phyloP scores from a whole-genome alignment of 345 rosid species.

The Lepidium africanum region DNA sequence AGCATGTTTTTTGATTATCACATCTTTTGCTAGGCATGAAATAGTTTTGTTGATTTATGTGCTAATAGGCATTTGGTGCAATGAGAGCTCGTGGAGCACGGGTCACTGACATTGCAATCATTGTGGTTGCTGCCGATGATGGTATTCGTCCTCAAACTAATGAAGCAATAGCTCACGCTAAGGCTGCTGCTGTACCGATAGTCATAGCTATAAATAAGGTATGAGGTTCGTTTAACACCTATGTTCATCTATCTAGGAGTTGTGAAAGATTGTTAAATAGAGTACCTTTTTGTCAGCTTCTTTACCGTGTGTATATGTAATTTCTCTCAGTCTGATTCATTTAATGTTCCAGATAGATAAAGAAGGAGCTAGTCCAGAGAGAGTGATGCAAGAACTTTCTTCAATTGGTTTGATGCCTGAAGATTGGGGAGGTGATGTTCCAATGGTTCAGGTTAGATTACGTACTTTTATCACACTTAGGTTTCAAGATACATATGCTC shows the following conservation, averaged over 20 bases:
- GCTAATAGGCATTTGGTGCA: slow-evolving; percentile 91
- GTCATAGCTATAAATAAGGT: slow-evolving; percentile 94
- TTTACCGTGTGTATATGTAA: slow-evolving; percentile 12
- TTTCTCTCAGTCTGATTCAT: slow-evolving; percentile 12
- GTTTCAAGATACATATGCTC: slow-evolving; percentile 16
- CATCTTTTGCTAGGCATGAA: not conserved
- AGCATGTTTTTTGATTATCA: not conserved
- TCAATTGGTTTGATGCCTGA: slow-evolving; percentile 95
- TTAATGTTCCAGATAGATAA: slow-evolving; percentile 67
- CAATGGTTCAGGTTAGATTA: slow-evolving; percentile 83
- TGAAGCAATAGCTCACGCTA: slow-evolving; percentile 98
- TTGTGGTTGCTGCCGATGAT: slow-evolving; percentile 98
- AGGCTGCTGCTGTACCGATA: slow-evolving; percentile 94
- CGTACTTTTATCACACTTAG: slow-evolving; percentile 9
- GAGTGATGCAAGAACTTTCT: slow-evolving; percentile 98
- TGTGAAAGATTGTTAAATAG: slow-evolving; percentile 4
- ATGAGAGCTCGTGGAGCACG: slow-evolving; percentile 99
- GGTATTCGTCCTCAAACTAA: slow-evolving; percentile 98
- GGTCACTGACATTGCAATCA: slow-evolving; percentile 89
- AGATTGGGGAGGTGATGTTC: slow-evolving; percentile 96
- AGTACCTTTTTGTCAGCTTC: slow-evolving; percentile 1
- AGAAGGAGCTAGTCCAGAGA: slow-evolving; percentile 92
- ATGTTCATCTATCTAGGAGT: not conserved
- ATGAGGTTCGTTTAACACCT: slow-evolving; percentile 2
- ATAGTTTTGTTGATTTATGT: slow-evolving; percentile 24